These are phyloP conservation scores for Teratosphaeria destructans DNA, from an alignment of 2,329 filamentous ascomycete genomes.

Conservation along the genomic window DNA sequence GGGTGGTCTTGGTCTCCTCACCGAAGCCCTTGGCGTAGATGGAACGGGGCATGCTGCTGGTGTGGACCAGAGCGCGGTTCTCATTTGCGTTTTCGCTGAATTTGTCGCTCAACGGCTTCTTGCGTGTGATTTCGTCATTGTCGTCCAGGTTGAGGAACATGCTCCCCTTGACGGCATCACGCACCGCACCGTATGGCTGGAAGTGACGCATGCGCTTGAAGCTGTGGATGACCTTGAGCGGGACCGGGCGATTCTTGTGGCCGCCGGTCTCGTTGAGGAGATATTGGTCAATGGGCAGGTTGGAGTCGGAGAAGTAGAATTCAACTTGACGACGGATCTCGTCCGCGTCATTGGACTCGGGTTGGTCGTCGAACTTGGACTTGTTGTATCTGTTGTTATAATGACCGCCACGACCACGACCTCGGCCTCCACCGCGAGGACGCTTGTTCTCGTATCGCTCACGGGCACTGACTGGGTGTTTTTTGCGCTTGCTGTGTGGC, in stretches of 20 bases:
- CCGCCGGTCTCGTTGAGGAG: constrained; percentile 71
- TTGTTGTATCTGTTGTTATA: constrained; percentile 10
- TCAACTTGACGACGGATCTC: constrained; percentile 88
- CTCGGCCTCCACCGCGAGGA: constrained; percentile 5
- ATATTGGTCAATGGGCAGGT: constrained; percentile 80
- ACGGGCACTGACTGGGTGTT: constrained; percentile 3
- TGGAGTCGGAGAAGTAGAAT: constrained; percentile 91
- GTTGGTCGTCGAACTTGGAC: constrained; percentile 36
- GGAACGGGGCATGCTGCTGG: constrained; percentile 59
- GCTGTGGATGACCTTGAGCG: constrained; percentile 63
- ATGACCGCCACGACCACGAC: background rate
- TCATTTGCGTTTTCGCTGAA: constrained; percentile 43
- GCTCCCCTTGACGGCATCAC: constrained; percentile 73
- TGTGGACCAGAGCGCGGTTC: constrained; percentile 46
- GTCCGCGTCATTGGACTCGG: constrained; percentile 64
- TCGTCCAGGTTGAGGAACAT: constrained; percentile 62
- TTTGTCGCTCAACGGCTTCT: constrained; percentile 51
- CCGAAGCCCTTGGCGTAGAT: constrained; percentile 95
- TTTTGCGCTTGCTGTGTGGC: constrained; percentile 6
- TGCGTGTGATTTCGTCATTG: constrained; percentile 64
- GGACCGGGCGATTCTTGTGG: constrained; percentile 68
- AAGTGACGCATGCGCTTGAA: constrained; percentile 98
- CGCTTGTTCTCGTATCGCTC: constrained; percentile 4
- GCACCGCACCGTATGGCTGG: constrained; percentile 73
- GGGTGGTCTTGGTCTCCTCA: constrained; percentile 68